Evolutionary conservation across 306 rosid species (phyloP), one percentile per base, ranked within the genome.

Genomic region (Vigna unguiculata): DNA sequence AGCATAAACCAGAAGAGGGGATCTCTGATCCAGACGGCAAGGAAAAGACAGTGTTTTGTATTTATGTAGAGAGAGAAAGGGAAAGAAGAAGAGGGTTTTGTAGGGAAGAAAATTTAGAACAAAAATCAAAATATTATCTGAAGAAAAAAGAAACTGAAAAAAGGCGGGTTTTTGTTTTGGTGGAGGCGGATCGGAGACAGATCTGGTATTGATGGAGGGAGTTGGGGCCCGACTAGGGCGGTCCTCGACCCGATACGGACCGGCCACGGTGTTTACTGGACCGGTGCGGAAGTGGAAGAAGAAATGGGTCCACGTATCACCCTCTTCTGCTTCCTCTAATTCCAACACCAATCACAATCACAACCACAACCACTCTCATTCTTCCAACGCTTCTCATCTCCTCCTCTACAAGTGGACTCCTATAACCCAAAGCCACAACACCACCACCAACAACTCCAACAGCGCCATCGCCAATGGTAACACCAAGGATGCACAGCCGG

Each of bases 251-350:
- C 94, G 99, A 24, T 92, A 95, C 76, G 97, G 97, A 61, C 99
- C 97, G 71, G 90, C 97, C 36, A 92, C 99, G 70, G 99, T 95
- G 60, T 95, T 95, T 88, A 95, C 78, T 21, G 97, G 99, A 4
- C 97, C 99, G 79, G 99, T 95, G 12, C 80, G 99, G 90, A 92
- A 77, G 89, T 95, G 99, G 99, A 95, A 89, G 97, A 95, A 89
- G 99, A 92, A 88, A 76, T 95, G 99, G 99, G 87, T 95, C 85
- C 97, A 89, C 86, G 91, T 90, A 6, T 66, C 96, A 2, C 84
- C 97, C 1, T 84, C 98, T n/a, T 19, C 85, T 46, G 74, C 84
- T 69, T 72, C 79, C 71, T 24, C 85, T 30, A 69, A 81, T 58
- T 72, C 79, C 71, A 72, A 75, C 83, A 34, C 81, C 51, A 78